Evolutionary conservation across 1,284 basidiomycete species (phyloP).

Genomic region (Tilletia caries): DNA sequence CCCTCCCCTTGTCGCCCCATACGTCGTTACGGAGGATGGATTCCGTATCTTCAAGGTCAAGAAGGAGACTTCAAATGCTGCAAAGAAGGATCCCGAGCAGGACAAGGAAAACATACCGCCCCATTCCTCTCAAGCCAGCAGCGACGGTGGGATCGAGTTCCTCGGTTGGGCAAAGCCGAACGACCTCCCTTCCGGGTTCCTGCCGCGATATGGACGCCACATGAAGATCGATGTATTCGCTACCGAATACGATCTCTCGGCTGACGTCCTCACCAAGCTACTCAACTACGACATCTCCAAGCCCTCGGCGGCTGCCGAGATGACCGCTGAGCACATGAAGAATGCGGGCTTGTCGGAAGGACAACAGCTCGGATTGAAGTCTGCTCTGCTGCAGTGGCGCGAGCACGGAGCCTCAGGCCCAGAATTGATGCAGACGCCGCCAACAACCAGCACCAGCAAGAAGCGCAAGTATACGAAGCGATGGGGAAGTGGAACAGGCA

Average conservation of each 20-base stretch:
- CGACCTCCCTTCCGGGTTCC: not conserved
- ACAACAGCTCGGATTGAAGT: not conserved
- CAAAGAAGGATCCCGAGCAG: not conserved
- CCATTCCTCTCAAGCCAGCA: too few relatives aligned
- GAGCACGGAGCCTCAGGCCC: too few relatives aligned
- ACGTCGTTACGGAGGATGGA: not conserved
- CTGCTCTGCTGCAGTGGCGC: not conserved
- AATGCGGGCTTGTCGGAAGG: not conserved
- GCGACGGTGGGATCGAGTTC: not conserved
- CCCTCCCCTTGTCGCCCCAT: not conserved
- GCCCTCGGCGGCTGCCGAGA: not conserved
- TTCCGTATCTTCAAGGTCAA: not conserved
- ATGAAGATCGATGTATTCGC: not conserved
- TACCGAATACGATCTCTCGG: not conserved
- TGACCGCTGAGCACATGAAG: not conserved
- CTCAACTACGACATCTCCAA: not conserved
- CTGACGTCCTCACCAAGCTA: not conserved
- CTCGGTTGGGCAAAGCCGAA: not conserved
- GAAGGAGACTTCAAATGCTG: not conserved
- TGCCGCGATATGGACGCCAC: not conserved
- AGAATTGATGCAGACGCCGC: too few relatives aligned
- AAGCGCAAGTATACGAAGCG: too few relatives aligned
- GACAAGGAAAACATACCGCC: not conserved
- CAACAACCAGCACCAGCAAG: too few relatives aligned
- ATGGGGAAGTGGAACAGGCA: too few relatives aligned